Base-by-base conservation (phyloP, 2,329 filamentous ascomycete genomes). In the Cladophialophora yegresii region DNA sequence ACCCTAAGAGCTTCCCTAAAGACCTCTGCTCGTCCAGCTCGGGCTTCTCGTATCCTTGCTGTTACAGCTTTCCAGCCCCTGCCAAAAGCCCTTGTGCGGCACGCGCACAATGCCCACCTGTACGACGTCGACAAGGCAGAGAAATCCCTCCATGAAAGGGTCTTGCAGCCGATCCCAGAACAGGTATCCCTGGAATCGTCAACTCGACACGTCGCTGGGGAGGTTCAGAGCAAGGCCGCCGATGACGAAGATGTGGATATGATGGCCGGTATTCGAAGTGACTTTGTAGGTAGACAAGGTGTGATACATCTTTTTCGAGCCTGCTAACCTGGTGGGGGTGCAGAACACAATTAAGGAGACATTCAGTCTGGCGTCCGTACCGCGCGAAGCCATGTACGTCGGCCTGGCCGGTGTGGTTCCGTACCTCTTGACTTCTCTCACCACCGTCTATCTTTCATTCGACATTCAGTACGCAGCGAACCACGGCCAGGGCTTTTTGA, bases 381-480 rank as follows among this genome's bases (percentile, higher is more conserved):
- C 90, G 7, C 85, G 82, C 71, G 86, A 90, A 74, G 85, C 89
- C 23, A 82, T 88, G 55, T 81, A 83, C 63, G 83, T 92, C 50
- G 90, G 90, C 62, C 81, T 91, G 64, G 90, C 90, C 5, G 92
- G 92, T 72, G 88, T 96, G 1, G 73, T 96, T 4, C 92, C 95
- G 53, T 97, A 96, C 77, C 81, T 96, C 9, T 90, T 84, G 49
- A 97, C 93, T 4, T 96, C 92, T 0, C 74, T 93, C 2, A 86
- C 90, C 36, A 96, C 93, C 0, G 84, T 96, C 60, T 92, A 87
- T 75, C 87, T 96, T 45, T 87, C 91, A 2, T 96, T 88, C 84
- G 87, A 95, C 72, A 86, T 96, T 69, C 93, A 92, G 75, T 87
- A 89, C 66, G 80, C 85, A 0, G 83, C 85, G 0, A 79, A 80